A percentile compares a stretch with the other conserved stretches of the same genome.
These are phyloP conservation scores for Aspergillus saccharolyticus DNA, from an alignment of 495 filamentous ascomycete genomes.

Conservation along the genomic window DNA sequence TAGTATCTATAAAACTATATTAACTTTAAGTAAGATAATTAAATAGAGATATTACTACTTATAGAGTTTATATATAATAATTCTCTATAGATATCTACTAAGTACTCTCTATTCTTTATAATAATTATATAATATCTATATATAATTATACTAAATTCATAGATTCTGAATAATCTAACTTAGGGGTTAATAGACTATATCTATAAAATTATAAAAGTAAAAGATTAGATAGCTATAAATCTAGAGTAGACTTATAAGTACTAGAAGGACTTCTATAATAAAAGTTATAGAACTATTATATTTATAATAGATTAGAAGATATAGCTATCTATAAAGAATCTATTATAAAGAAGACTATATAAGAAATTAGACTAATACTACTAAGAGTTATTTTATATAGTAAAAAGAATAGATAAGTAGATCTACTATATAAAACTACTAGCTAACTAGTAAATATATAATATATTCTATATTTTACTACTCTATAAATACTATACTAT, in stretches of 20 bases:
- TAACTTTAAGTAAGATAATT: constrained; percentile 8
- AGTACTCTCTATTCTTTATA: not conserved
- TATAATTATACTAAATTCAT: not conserved
- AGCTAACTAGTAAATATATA: not conserved
- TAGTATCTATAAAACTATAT: constrained; percentile 8
- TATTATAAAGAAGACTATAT: not conserved
- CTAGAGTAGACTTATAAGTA: not conserved
- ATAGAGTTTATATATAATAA: constrained; percentile 12
- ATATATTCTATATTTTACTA: not conserved
- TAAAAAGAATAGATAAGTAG: not conserved
- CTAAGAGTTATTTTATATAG: not conserved
- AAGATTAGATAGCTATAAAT: not conserved
- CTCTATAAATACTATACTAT: not conserved
- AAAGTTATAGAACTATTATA: not conserved
- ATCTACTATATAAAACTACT: not conserved
- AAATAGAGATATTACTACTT: not conserved
- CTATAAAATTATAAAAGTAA: not conserved
- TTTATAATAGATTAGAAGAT: not conserved
- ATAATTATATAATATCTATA: not conserved
- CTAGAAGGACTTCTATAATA: not conserved
- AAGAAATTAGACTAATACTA: not conserved
- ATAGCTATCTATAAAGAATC: not conserved
- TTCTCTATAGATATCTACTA: not conserved
- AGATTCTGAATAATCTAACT: not conserved
- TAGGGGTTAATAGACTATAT: not conserved